Base-by-base conservation (phyloP, 139 green algal species). In the Closterium sp. region DNA sequence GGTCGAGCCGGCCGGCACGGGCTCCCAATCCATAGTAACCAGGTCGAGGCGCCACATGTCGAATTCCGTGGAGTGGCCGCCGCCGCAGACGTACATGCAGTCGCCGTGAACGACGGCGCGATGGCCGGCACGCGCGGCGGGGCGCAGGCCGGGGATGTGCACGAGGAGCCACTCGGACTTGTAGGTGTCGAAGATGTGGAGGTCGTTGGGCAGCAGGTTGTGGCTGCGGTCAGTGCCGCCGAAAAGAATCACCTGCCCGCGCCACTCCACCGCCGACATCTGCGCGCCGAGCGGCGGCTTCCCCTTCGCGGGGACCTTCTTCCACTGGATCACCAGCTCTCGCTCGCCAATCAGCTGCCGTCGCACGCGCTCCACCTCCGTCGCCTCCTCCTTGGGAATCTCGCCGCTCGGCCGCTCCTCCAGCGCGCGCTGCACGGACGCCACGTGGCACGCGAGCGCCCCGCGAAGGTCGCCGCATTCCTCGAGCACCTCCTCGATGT, bases 221-320 rank as follows among this genome's bases (percentile, higher is more conserved):
- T 86, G 83, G 83, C 30, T 86, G 30, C 83, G 83, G n/a, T 86
- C 83, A 21, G 83, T 86, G 83, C 83, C 83, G 83, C 83, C 83
- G 83, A 86, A 86, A 21, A 86, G 30, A 33, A 34, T 34, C 30
- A 86, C 30, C 30, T 33, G 83, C 30, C 83, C 83, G 30, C 30
- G n/a, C 83, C 83, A 86, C 30, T 86, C 83, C 83, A 86, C 83
- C 83, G 83, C 83, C 30, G 83, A 34, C 30, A 34, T 86, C 83
- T 86, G 83, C 30, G 83, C n/a, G 30, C 83, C 83, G 1, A 76
- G 55, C 12, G 55, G 55, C 55, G 55, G 55, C 25, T 76, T 76
- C 16, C 55, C 55, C 55, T 76, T 76, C 16, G 55, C 55, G 55
- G 55, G 55, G 25, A 76, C 55, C 10, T 76, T 76, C 12, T 76